These are phyloP conservation scores for Neonectria magnoliae DNA, from an alignment of 2,329 filamentous ascomycete genomes.

Conservation along the genomic window DNA sequence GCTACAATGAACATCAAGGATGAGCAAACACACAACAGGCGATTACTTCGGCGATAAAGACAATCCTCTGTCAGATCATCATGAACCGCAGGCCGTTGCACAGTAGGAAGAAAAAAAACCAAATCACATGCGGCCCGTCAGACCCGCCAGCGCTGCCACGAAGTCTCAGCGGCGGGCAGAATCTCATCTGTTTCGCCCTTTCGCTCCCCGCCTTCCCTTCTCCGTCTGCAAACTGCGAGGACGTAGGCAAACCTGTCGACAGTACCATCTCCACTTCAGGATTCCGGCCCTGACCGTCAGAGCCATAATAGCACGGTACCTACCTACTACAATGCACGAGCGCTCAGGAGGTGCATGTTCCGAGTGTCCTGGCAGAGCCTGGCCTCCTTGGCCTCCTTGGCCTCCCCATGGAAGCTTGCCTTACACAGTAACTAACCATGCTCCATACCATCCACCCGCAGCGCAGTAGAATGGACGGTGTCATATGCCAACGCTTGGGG, in stretches of 20 bases:
- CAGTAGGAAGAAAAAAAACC: neutral
- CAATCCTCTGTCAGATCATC: constrained; percentile 8
- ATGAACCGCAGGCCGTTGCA: neutral
- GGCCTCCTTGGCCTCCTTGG: constrained; percentile 21
- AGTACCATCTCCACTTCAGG: constrained; percentile 31
- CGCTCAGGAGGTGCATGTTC: constrained; percentile 12
- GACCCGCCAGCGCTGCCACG: constrained; percentile 13
- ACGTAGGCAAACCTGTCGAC: constrained; percentile 21
- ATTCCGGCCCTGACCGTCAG: constrained; percentile 35
- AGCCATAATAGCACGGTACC: constrained; percentile 16
- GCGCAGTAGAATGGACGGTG: neutral
- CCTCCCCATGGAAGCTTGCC: constrained; percentile 28
- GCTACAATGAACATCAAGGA: constrained; percentile 5
- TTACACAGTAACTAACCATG: constrained; percentile 9
- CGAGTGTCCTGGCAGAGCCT: constrained; percentile 17
- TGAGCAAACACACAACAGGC: constrained; percentile 4
- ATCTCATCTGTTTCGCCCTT: neutral
- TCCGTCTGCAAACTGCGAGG: constrained; percentile 24
- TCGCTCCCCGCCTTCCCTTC: constrained; percentile 3
- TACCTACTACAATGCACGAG: constrained; percentile 26
- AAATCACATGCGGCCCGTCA: neutral
- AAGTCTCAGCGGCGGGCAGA: constrained; percentile 5
- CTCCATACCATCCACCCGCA: constrained; percentile 23
- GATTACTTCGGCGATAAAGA: neutral
- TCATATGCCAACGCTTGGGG: neutral